Evolutionary conservation across 2,329 filamentous ascomycete genomes (phyloP), one percentile per base, ranked within the genome.

Genomic region (Pezicula carpinea): DNA sequence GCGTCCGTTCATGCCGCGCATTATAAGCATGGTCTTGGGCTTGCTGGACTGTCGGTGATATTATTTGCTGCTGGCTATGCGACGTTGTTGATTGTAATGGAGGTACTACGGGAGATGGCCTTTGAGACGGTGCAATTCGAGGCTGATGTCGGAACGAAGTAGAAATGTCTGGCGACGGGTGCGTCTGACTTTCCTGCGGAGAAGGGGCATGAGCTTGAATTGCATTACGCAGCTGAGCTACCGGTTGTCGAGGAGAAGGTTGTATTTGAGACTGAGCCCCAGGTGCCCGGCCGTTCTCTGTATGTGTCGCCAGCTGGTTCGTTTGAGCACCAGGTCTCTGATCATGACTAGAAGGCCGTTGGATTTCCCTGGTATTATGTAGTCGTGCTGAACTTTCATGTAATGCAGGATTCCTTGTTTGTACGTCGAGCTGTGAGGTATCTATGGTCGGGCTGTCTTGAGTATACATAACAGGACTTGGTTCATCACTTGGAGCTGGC

Each of bases 401-500:
- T n/a, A n/a, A n/a, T n/a, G 33, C n/a, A 40, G 38, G 5, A 23
- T 6, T 23, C 21, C n/a, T 40, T 4, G 21, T 4, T n/a, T 23
- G 38, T 13, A 8, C 22, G 2, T 40, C 19, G 13, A 40, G 6
- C 14, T 15, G n/a, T 22, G 38, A 40, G 10, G 41, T 19, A 26
- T 46, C 23, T 53, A 48, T 38, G 43, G 44, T 21, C 46, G 46
- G 32, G 38, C 40, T 46, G 26, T 47, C 67, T 49, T 69, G 61
- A 59, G 47, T 56, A 63, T 50, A 66, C 50, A 51, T 62, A 17
- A 52, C 62, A 19, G 76, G 76, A 57, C 76, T 80, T 14, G 71
- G 68, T 51, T 83, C 79, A 53, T 85, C 77, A 59, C 80, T 85
- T 10, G 78, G 75, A 11, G 80, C 75, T 26, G 83, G 81, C 13